phyloP scores from a whole-genome alignment of 2,329 filamentous ascomycete genomes.

The Fragosphaeria purpurea region DNA sequence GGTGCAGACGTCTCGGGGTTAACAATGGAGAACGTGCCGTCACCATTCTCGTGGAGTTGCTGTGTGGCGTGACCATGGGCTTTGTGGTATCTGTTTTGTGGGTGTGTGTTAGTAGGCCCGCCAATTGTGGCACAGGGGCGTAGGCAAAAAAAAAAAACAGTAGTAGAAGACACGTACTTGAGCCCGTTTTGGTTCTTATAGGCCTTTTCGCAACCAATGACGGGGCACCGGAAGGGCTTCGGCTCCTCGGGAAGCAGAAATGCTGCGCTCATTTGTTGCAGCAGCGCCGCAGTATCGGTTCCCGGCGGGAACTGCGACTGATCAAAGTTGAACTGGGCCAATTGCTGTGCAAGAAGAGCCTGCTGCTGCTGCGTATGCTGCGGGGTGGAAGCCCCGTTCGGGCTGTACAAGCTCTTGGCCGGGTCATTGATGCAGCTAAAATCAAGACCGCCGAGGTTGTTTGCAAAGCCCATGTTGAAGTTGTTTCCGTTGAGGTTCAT shows the following conservation, averaged over 20 bases:
- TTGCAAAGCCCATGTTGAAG: conserved; percentile 46
- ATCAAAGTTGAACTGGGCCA: conserved; percentile 64
- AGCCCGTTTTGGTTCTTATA: conserved; percentile 99
- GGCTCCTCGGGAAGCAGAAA: conserved; percentile 75
- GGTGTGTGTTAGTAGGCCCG: background rate
- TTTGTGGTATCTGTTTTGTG: conserved; percentile 51
- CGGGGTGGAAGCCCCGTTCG: conserved; percentile 51
- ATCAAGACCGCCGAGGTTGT: conserved; percentile 31
- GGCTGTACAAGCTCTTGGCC: conserved; percentile 84
- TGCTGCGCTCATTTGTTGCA: conserved; percentile 44
- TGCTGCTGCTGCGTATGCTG: conserved; percentile 54
- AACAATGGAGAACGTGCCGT: conserved; percentile 96
- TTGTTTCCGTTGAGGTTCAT: conserved; percentile 44
- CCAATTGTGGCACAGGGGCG: background rate
- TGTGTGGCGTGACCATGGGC: conserved; percentile 93
- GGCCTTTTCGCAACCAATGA: conserved; percentile 97
- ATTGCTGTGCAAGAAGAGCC: conserved; percentile 51
- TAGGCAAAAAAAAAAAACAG: conserved; percentile 1
- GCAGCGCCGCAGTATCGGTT: conserved; percentile 54
- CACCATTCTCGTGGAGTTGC: conserved; percentile 89
- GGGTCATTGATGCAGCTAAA: conserved; percentile 75
- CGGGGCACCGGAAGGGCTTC: conserved; percentile 94
- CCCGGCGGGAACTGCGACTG: conserved; percentile 67
- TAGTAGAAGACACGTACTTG: no score
- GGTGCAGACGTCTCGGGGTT: conserved; percentile 90